Percentiles rank a stretch among this genome's conserved stretches.
Conservation (phyloP, 306 rosid genomes). For the Astragalus glycyphyllos region DNA sequence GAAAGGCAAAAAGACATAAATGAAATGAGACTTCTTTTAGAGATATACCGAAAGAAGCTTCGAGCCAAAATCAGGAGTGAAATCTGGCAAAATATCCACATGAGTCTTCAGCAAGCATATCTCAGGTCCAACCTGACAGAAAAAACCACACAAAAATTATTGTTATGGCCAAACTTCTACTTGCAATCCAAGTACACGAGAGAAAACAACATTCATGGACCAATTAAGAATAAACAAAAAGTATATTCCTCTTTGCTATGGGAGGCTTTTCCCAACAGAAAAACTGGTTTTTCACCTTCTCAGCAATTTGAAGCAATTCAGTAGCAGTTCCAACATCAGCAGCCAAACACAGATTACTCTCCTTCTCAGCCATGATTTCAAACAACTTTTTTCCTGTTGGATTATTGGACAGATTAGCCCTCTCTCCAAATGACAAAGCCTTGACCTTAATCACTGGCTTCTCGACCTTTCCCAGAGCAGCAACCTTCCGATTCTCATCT, state of each 20-base stretch:
- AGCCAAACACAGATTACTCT: conserved; percentile 78
- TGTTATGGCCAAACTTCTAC: conserved; percentile 1
- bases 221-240: not conserved
- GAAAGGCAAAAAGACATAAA: not conserved
- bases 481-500: conserved; percentile 77
- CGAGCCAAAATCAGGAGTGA: conserved; percentile 81
- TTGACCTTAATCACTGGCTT: conserved; percentile 51
- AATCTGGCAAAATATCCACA: conserved; percentile 89
- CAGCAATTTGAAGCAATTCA: conserved; percentile 80
- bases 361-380: conserved; percentile 75
- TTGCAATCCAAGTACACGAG: not conserved
- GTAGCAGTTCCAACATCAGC: conserved; percentile 83
- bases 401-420: conserved; percentile 73
- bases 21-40: conserved; percentile 10
- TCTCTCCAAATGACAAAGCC: conserved; percentile 62
- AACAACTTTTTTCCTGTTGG: conserved; percentile 79
- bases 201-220: conserved; percentile 1
- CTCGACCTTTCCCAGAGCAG: conserved; percentile 50
- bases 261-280: conserved; percentile 11
- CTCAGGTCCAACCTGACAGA: conserved; percentile 80
- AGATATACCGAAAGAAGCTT: conserved; percentile 71
- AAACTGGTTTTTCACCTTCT: conserved; percentile 55
- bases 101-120: conserved; percentile 89
- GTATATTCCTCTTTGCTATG: not conserved
- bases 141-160: conserved; percentile 32